phyloP scores from a whole-genome alignment of 257 asterid species.

The Penstemon davidsonii region DNA sequence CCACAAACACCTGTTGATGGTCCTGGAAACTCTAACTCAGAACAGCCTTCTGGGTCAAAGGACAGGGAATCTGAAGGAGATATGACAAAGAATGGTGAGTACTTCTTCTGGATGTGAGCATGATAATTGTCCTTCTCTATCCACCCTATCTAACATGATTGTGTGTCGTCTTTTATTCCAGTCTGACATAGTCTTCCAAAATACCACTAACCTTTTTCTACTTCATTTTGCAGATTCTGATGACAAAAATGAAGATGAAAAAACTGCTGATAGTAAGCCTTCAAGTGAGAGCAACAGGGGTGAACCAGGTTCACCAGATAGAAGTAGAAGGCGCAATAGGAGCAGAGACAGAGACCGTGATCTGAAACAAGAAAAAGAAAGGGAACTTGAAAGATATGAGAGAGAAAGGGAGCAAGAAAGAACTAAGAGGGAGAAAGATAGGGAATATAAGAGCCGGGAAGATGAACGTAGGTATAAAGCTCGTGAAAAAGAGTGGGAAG shows the following conservation, averaged over 20 bases:
- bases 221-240: constrained; percentile 49
- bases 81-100: constrained; percentile 50
- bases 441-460: constrained; percentile 88
- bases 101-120: constrained; percentile 6
- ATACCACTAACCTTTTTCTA: constrained; percentile 25
- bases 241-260: constrained; percentile 71
- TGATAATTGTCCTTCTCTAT: background rate
- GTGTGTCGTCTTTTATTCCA: background rate
- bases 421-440: constrained; percentile 91
- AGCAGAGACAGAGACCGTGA: constrained; percentile 83
- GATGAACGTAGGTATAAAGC: constrained; percentile 91
- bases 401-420: constrained; percentile 95
- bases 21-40: constrained; percentile 55
- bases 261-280: constrained; percentile 66
- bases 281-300: constrained; percentile 63
- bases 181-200: background rate
- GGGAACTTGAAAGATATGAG: constrained; percentile 92
- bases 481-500: constrained; percentile 97
- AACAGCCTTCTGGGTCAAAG: constrained; percentile 61
- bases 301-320: constrained; percentile 80
- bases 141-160: background rate
- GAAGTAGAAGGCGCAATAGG: constrained; percentile 72
- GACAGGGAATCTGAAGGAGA: constrained; percentile 65
- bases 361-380: constrained; percentile 73
- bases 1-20: constrained; percentile 50